phyloP scores from a whole-genome alignment of 371 early-diverging fungal genomes.

The Zancudomyces culisetae region DNA sequence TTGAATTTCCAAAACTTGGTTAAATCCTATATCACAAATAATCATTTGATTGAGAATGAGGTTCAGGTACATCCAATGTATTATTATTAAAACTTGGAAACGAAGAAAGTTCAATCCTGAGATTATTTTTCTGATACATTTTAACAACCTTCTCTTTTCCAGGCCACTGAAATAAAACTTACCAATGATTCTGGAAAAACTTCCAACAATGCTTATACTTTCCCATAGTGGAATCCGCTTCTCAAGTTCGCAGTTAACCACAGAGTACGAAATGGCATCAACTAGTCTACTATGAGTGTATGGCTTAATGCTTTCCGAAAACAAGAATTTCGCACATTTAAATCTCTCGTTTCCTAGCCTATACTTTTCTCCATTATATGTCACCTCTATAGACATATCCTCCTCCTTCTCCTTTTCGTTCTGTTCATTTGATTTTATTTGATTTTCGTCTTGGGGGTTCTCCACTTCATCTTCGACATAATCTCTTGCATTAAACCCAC shows the following conservation, averaged over 20 bases:
- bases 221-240: constrained; percentile 66
- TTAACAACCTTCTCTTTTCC: too few relatives aligned
- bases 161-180: too few relatives aligned
- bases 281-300: constrained; percentile 25
- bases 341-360: not conserved
- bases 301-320: constrained; percentile 27
- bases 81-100: too few relatives aligned
- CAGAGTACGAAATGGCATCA: constrained; percentile 42
- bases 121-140: constrained; percentile 1
- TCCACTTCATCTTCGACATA: not conserved
- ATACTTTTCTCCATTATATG: not conserved
- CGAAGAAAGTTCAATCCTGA: not conserved
- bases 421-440: constrained; percentile 9
- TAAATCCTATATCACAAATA: not conserved
- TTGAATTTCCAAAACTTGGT: constrained; percentile 8
- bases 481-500: not conserved
- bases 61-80: not conserved
- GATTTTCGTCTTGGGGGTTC: constrained; percentile 15
- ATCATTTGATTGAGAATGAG: not conserved
- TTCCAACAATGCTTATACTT: constrained; percentile 28
- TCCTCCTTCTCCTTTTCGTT: not conserved
- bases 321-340: not conserved
- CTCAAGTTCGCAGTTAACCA: constrained; percentile 52
- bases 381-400: not conserved
- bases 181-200: constrained; percentile 13